Evolutionary conservation across 805 yeast species (phyloP), one percentile per base, ranked within the genome.

Genomic region (Phaffomyces thermotolerans): DNA sequence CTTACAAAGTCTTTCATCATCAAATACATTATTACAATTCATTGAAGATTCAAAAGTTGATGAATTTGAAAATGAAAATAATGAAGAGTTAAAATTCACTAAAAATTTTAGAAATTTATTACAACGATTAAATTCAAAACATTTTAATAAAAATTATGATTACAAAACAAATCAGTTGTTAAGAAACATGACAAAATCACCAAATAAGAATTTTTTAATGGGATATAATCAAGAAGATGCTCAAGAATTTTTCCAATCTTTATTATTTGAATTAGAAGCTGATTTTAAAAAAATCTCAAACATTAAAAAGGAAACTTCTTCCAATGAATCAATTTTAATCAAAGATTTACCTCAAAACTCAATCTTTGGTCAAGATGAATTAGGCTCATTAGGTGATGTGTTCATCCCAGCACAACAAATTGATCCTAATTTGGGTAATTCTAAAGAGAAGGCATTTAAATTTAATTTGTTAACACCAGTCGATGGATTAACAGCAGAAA

Each of bases 151-250:
- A 14, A 66, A 68, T 46, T 73, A 80, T 2, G 82, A 77, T 47
- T 84, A 78, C 52, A 79, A 75, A 51, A 81, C 93, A 0, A 74
- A 69, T 44, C 69, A 71, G 14, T 62, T 85, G 37, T 60, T 84
- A 41, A 79, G 75, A 55, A 74, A 76, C 6, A 82, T 85, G 87
- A 75, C 84, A 5, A 82, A 83, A 56, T 84, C 87, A 0, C 90
- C 93, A 13, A 81, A 80, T 52, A 84, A 79, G 56, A 82, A 81
- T 58, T 75, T 88, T 47, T 79, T 89, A 53, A 64, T 79, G 43
- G 93, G 96, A 2, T 87, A 87, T 58, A 88, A 86, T 57, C 98
- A 90, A 65, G 96, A 90, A 62, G 98, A 90, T 66, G 97, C 97
- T 0, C 96, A 90, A 63, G 98, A 90, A 61, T 90, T 90, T 57